Conservation (phyloP, 441 rosid species). For the Erysimum cheiri region DNA sequence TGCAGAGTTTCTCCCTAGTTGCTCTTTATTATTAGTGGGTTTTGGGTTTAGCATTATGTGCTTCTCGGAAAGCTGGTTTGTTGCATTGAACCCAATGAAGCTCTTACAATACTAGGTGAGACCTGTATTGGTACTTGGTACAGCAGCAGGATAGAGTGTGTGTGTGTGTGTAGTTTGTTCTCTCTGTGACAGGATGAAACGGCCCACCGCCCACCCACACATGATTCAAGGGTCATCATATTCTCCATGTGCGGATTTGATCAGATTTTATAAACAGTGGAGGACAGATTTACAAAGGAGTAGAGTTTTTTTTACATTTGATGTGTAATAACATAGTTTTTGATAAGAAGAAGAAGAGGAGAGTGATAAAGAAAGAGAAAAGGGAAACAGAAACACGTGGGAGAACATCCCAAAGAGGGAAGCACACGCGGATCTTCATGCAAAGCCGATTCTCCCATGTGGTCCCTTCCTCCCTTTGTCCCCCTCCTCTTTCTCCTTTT, state of each 20-base stretch:
- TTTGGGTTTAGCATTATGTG: neutral
- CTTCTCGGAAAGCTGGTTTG: neutral
- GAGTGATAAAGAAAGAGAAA: conserved; percentile 27
- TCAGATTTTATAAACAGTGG: neutral
- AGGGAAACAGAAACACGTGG: conserved; percentile 45
- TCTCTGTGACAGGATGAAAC: conserved; percentile 21
- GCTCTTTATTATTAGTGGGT: neutral
- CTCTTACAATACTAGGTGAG: neutral
- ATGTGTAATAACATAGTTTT: neutral
- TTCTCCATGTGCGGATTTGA: neutral
- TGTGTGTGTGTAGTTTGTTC: neutral
- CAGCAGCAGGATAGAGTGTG: neutral
- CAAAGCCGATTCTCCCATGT: conserved; percentile 41
- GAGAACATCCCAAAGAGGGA: conserved; percentile 43
- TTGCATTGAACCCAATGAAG: neutral
- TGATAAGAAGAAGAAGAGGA: neutral
- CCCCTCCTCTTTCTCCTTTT: conserved; percentile 24
- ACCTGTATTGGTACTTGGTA: neutral
- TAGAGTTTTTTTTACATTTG: neutral
- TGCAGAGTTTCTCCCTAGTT: neutral
- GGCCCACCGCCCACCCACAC: neutral
- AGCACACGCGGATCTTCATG: conserved; percentile 52
- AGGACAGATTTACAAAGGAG: neutral
- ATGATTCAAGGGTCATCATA: conserved; percentile 4
- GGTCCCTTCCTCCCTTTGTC: conserved; percentile 42